Conservation (phyloP, 108 stramenopile species). For the Fragilaria crotonensis region DNA sequence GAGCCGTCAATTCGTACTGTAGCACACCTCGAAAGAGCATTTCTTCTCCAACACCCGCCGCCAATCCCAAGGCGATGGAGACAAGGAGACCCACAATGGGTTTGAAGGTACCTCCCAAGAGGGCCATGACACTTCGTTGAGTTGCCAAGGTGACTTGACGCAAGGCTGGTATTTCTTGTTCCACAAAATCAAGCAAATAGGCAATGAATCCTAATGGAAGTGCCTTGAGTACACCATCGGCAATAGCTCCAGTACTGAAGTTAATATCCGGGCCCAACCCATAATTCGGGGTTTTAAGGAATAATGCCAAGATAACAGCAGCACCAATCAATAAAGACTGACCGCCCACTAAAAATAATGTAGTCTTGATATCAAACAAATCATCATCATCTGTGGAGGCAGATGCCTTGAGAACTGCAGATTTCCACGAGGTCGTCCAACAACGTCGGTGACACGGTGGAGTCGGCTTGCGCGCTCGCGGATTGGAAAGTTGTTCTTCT, state of each 20-base stretch:
- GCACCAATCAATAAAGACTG: conserved; percentile 56
- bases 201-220: conserved; percentile 53
- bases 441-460: background rate
- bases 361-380: conserved; percentile 38
- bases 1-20: conserved; percentile 40
- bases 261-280: conserved; percentile 54
- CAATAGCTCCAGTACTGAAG: conserved; percentile 13
- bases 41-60: conserved; percentile 84
- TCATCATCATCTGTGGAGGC: background rate
- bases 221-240: conserved; percentile 39
- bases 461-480: background rate
- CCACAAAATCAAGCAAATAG: conserved; percentile 36
- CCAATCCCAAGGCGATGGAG: conserved; percentile 49
- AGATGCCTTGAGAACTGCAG: background rate
- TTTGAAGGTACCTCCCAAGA: conserved; percentile 56
- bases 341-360: conserved; percentile 46
- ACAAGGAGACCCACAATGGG: conserved; percentile 36
- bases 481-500: background rate
- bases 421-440: background rate
- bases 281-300: conserved; percentile 42
- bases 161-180: conserved; percentile 54
- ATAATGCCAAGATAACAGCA: conserved; percentile 24
- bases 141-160: conserved; percentile 72
- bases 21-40: conserved; percentile 82
- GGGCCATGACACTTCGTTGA: conserved; percentile 56